phyloP scores from a whole-genome alignment of 2,329 filamentous ascomycete genomes.

The Thielaviopsis punctulata region DNA sequence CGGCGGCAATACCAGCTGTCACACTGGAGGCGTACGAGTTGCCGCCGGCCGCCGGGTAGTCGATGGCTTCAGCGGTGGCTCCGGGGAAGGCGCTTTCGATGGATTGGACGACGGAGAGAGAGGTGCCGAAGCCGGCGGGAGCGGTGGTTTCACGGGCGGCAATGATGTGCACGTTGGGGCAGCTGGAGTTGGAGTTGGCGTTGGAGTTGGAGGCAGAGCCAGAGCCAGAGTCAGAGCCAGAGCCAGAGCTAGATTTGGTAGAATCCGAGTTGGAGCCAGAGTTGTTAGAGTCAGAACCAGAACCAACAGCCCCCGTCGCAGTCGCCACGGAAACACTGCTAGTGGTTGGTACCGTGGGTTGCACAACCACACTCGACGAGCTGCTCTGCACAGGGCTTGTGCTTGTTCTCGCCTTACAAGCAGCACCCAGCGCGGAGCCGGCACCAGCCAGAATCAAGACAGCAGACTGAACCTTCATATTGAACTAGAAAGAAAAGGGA shows the following conservation, averaged over 20 bases:
- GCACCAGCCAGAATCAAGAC: background rate
- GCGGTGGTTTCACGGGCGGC: conserved; percentile 32
- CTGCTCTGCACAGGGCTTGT: background rate
- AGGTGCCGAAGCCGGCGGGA: conserved; percentile 33
- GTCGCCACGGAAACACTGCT: too few relatives aligned
- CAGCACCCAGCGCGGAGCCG: background rate
- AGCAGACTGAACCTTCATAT: background rate
- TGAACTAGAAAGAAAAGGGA: background rate
- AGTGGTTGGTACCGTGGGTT: background rate
- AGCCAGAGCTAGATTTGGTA: background rate
- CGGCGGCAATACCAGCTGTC: conserved; percentile 37
- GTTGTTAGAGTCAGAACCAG: background rate
- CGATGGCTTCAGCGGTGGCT: conserved; percentile 36
- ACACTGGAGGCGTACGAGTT: conserved; percentile 43
- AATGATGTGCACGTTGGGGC: conserved; percentile 27
- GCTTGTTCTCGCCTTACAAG: background rate
- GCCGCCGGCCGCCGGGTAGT: conserved; percentile 46
- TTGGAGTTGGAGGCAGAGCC: background rate
- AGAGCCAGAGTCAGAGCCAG: background rate
- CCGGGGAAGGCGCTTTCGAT: conserved; percentile 31
- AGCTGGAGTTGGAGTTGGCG: conserved; percentile 11
- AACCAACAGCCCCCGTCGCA: background rate
- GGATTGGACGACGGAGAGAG: conserved; percentile 31
- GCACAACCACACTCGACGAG: background rate
- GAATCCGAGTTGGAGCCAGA: background rate